Conservation (phyloP, 257 asterid species). For the Coffea canephora region DNA sequence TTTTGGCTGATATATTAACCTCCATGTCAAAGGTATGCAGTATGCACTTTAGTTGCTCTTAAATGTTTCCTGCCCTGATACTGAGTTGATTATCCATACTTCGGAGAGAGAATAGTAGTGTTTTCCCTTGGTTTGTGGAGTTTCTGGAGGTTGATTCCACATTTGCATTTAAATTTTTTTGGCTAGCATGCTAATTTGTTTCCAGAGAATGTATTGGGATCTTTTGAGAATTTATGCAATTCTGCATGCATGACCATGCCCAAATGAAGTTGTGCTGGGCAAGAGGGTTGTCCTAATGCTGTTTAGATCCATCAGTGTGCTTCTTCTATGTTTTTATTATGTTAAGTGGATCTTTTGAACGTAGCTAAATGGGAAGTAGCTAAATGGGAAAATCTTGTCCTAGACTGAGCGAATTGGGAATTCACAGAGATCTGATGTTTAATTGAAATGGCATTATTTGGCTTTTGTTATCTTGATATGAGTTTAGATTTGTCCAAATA, state of each 20-base stretch:
- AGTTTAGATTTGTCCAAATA: not conserved
- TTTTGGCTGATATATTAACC: conserved; percentile 92
- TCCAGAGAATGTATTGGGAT: too few species aligned
- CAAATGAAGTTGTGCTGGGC: not conserved
- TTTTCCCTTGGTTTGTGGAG: not conserved
- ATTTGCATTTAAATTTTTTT: not conserved
- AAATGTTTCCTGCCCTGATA: not conserved
- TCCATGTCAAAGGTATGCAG: conserved; percentile 96
- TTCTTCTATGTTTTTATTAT: not conserved
- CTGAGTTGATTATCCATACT: not conserved
- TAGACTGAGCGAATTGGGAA: not conserved
- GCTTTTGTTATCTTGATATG: not conserved
- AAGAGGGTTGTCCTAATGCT: not conserved
- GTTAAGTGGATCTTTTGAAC: not conserved
- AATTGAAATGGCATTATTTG: not conserved
- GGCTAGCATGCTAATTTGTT: not conserved
- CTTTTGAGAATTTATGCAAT: not conserved
- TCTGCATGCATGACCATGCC: not conserved
- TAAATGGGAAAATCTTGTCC: not conserved
- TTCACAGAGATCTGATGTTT: not conserved
- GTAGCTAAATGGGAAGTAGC: not conserved
- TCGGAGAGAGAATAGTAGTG: not conserved
- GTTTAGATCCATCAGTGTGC: not conserved
- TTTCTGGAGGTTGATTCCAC: conserved; percentile 1
- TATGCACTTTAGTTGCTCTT: conserved; percentile 2